Base-by-base conservation (phyloP, 2,329 filamentous ascomycete genomes). In the Trichoderma sp. region DNA sequence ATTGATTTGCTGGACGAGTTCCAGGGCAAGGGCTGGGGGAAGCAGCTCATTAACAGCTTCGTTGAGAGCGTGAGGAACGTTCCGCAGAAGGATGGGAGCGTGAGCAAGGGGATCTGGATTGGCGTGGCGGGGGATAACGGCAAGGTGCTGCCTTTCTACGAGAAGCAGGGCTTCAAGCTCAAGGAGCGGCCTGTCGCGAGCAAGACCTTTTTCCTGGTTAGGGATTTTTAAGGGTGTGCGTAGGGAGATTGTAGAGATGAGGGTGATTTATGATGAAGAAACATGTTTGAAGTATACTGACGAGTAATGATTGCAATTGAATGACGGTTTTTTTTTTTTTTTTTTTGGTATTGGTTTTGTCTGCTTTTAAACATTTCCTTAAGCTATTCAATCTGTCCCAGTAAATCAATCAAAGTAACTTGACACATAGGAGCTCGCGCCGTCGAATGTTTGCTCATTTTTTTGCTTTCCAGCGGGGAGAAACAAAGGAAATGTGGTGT, bases 61-160 rank as follows among this genome's bases (percentile, higher is more conserved):
- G 75, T 83, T n/a, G 76, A 76, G 64, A 78, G 77, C 45, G 75
- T 84, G 61, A 72, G 52, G 72, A 67, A 59, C 67, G 70, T 69
- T 25, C 69, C 42, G 48, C 65, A 19, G 69, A 57, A 19, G 56
- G 59, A 53, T 17, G 67, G 57, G 6, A 19, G 53, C 42, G 67
- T 12, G 57, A 68, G 66, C 19, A 76, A 71, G 70, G 82, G 82
- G 3, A 75, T 83, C 22, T 80, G 80, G 69, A 77, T 85, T 35
- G 82, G 82, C 3, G 76, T 84, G 8, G 77, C 78, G 13, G 78
- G 74, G 29, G 83, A 84, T 73, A 85, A 85, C 71, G 75, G 70
- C 6, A 80, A 81, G 75, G 83, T 84, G 15, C 79, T 85, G 52
- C 71, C 73, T 53, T 84, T 84, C 71, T 85, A 85, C 70, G 79